Conservation (phyloP, 1,139 yeast species). For the Lodderomyces orthopsilosis region DNA sequence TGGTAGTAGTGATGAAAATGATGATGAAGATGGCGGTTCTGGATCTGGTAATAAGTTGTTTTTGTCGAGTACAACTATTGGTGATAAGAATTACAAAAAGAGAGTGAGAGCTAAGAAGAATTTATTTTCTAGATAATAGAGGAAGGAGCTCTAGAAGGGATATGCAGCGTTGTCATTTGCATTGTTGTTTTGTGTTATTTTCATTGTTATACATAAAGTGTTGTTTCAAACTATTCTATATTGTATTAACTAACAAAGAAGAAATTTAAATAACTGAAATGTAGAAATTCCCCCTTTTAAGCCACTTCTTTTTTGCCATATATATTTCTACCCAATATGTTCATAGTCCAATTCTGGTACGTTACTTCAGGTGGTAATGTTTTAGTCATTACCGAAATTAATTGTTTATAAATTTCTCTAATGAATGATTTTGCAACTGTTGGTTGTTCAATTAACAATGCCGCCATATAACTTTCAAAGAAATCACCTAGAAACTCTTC, state of each 20-base stretch:
- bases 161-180: neutral
- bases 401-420: constrained; percentile 29
- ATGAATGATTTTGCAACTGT: constrained; percentile 36
- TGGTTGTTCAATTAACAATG: constrained; percentile 40
- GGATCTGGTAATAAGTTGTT: neutral
- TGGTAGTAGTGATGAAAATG: constrained; percentile 17
- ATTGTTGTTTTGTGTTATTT: neutral
- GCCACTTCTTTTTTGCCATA: constrained; percentile 8
- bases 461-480: constrained; percentile 47
- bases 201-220: neutral
- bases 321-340: constrained; percentile 16
- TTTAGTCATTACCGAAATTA: constrained; percentile 21
- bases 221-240: no score
- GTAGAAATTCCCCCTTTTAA: no score
- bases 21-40: constrained; percentile 17
- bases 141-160: neutral
- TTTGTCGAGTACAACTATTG: constrained; percentile 21
- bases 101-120: constrained; percentile 8
- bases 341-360: constrained; percentile 17
- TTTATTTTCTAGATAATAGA: constrained; percentile 9
- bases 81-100: constrained; percentile 9
- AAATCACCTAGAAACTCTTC: constrained; percentile 47
- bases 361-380: constrained; percentile 18
- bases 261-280: no score
- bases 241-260: no score